Percentiles rank a stretch among this genome's conserved stretches.
Evolutionary conservation across 306 rosid species (phyloP).

Genomic region (Ceratonia siliqua): DNA sequence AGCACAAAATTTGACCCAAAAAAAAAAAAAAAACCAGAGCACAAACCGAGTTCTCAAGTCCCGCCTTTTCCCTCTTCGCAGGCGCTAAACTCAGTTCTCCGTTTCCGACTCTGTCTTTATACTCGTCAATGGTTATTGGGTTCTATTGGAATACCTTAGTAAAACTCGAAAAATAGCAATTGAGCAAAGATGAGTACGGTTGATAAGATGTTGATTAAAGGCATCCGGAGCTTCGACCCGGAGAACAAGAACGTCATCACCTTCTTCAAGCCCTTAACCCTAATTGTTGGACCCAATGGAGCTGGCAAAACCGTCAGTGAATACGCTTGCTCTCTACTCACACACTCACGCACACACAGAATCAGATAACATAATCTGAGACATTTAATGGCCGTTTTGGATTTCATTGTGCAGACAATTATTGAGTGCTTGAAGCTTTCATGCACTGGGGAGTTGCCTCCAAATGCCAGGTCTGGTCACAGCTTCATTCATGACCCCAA

Average conservation of each 20-base stretch:
- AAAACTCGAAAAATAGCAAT: neutral
- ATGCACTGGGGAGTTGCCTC: conserved; percentile 95
- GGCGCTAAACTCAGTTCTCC: neutral
- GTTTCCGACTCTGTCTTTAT: neutral
- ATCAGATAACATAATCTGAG: neutral
- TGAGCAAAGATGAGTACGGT: conserved; percentile 78
- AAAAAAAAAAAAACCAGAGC: too few species aligned
- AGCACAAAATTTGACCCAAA: too few species aligned
- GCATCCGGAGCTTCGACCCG: conserved; percentile 97
- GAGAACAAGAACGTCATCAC: conserved; percentile 92
- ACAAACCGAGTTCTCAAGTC: neutral
- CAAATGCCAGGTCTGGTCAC: conserved; percentile 95
- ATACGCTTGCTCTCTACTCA: neutral
- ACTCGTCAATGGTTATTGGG: neutral
- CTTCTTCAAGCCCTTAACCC: conserved; percentile 94
- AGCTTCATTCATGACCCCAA: conserved; percentile 98
- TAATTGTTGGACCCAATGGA: conserved; percentile 96
- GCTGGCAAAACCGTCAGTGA: conserved; percentile 79
- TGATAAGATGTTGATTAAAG: conserved; percentile 93
- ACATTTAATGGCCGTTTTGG: neutral
- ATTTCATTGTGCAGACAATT: conserved; percentile 55
- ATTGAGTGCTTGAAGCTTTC: conserved; percentile 97
- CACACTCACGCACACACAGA: neutral
- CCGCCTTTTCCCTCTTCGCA: neutral
- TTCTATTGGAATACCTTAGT: neutral